Base-by-base conservation (phyloP, 2,329 filamentous ascomycete genomes). In the Aspergillus glaucus region DNA sequence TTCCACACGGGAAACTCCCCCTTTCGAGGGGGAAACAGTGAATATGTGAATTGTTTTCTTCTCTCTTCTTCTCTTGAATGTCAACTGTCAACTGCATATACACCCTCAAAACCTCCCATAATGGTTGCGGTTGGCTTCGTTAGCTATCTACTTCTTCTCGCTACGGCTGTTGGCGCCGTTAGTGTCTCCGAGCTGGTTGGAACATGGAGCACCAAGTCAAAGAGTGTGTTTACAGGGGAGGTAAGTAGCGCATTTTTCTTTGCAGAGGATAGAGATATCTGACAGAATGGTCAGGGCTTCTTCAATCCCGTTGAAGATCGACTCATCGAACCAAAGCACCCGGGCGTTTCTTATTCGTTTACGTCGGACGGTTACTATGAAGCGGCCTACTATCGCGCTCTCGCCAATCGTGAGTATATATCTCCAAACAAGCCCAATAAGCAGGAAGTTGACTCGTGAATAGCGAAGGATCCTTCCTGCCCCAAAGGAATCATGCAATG, bases 281-380 rank as follows among this genome's bases (percentile, higher is more conserved):
- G 36, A 39, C 36, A 39, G 10, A 2, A n/a, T 34, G 6, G 10
- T 22, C 37, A 87, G 84, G 79, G 75, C 58, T 87, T 88, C 68
- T 88, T 86, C 60, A 79, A 88, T 66, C 81, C 83, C 3, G 70
- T 81, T 45, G 77, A 80, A 48, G 85, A 88, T 58, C 73, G 72
- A 53, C 75, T 88, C 52, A 79, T 80, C 55, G 85, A 88, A 66
- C 85, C 85, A 14, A 72, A 69, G 6, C 74, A 81, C 53, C 80
- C 85, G 0, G 85, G 85, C 21, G 85, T 87, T 55, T 87, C 85
- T 14, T 88, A 87, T 70, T 88, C 85, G 9, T 88, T 88, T 67
- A 84, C 82, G 3, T 72, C 68, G 37, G 80, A 87, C 62, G 85
- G 85, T 19, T 75, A 77, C 65, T 88, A 78, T 61, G 85, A 88